Evolutionary conservation across 306 rosid genomes (phyloP).

Genomic region (Potentilla sterilis): DNA sequence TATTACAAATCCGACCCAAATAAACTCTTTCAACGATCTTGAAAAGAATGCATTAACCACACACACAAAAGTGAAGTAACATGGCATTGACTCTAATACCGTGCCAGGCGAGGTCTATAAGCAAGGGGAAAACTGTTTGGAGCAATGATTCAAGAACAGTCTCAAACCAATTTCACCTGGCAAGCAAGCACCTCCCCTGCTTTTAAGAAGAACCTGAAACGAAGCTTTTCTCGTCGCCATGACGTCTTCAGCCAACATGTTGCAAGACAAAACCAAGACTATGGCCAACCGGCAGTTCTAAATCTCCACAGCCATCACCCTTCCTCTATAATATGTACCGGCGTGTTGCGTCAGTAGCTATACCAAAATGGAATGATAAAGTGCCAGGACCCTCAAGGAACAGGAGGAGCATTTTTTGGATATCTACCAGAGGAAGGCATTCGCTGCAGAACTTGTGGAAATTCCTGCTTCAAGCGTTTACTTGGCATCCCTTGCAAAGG

Average conservation of each 20-base stretch:
- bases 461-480: constrained; percentile 84
- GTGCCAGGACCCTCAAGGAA: constrained; percentile 53
- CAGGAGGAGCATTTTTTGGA: constrained; percentile 79
- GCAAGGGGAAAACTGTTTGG: constrained; percentile 8
- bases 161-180: constrained; percentile 24
- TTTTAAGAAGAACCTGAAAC: constrained; percentile 27
- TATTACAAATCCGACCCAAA: constrained; percentile 33
- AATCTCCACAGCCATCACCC: constrained; percentile 30
- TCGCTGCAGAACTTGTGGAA: constrained; percentile 64
- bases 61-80: constrained; percentile 23
- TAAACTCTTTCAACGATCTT: constrained; percentile 32
- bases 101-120: constrained; percentile 17
- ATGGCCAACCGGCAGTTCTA: constrained; percentile 29
- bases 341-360: constrained; percentile 37
- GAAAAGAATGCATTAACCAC: constrained; percentile 15
- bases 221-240: constrained; percentile 27
- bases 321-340: constrained; percentile 39
- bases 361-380: constrained; percentile 38
- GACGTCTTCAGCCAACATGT: constrained; percentile 25
- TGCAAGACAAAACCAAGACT: constrained; percentile 24
- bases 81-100: constrained; percentile 29
- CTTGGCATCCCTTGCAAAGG: constrained; percentile 56
- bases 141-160: constrained; percentile 30
- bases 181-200: constrained; percentile 18
- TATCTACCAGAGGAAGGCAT: constrained; percentile 72